A percentile compares a stretch with the other conserved stretches of the same genome.
Conservation (phyloP, 768 basidiomycete species). For the Piloderma croceum region DNA sequence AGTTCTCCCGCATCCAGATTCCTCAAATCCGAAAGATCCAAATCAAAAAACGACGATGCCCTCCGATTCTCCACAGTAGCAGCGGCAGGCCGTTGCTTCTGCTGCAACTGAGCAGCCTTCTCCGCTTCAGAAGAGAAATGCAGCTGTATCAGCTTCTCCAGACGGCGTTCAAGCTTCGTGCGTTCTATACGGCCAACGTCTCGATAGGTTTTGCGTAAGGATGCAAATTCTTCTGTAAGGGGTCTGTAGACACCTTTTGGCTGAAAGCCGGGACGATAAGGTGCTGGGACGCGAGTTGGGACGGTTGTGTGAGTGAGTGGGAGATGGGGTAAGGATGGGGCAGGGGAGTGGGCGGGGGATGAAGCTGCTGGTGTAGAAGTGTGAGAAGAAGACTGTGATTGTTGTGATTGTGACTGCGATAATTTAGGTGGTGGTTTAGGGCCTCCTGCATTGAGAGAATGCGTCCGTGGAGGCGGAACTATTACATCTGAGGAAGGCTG, state of each 20-base stretch:
- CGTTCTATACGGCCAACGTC: conserved; percentile 65
- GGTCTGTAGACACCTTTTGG: conserved; percentile 78
- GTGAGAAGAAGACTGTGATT: conserved; percentile 14
- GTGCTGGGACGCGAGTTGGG: conserved; percentile 27
- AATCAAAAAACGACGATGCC: conserved; percentile 68
- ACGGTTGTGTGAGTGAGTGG: conserved; percentile 15
- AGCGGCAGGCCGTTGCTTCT: conserved; percentile 13
- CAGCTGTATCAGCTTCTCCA: conserved; percentile 80
- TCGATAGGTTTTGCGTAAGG: conserved; percentile 34
- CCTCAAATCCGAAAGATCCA: conserved; percentile 52
- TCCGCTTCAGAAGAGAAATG: conserved; percentile 45
- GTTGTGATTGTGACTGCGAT: too few species aligned
- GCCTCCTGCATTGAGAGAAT: conserved; percentile 11
- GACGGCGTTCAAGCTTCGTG: conserved; percentile 75
- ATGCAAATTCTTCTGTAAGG: conserved; percentile 78
- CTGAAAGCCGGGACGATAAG: conserved; percentile 90
- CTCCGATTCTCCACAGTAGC: conserved; percentile 31
- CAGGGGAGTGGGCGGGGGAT: conserved; percentile 15
- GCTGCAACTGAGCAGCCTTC: conserved; percentile 10
- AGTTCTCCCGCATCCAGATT: conserved; percentile 63
- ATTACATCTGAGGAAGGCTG: conserved; percentile 12
- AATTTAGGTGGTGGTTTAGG: conserved; percentile 12
- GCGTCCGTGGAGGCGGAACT: conserved; percentile 13
- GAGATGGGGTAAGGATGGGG: conserved; percentile 17
- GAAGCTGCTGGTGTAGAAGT: conserved; percentile 19